Conservation (phyloP, 345 rosid genomes). For the Noccaea bulbosa region DNA sequence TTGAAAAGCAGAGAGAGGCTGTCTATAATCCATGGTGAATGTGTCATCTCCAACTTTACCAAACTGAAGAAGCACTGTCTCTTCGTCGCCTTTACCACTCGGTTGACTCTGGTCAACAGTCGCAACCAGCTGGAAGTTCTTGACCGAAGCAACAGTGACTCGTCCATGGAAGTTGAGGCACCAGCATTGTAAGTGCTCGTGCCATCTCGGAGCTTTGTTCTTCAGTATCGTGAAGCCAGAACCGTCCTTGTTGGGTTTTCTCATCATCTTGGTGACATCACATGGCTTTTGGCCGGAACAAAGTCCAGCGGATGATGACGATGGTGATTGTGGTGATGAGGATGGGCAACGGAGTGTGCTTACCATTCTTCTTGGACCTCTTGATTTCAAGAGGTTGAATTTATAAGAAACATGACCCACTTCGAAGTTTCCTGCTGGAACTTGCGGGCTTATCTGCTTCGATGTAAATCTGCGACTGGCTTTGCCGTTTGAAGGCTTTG, state of each 20-base stretch:
- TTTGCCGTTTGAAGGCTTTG: slow-evolving; percentile 80
- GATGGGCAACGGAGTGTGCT: slow-evolving; percentile 66
- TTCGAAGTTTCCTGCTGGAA: slow-evolving; percentile 87
- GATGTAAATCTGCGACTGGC: slow-evolving; percentile 85
- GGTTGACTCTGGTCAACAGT: slow-evolving; percentile 77
- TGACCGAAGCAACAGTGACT: slow-evolving; percentile 91
- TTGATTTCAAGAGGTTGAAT: slow-evolving; percentile 90
- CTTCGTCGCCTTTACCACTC: slow-evolving; percentile 90
- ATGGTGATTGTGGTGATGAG: slow-evolving; percentile 15
- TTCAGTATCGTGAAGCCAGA: slow-evolving; percentile 55
- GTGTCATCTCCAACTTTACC: slow-evolving; percentile 88
- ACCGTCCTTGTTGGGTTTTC: slow-evolving; percentile 39
- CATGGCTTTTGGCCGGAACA: slow-evolving; percentile 27
- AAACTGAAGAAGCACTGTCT: slow-evolving; percentile 82
- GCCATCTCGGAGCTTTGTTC: slow-evolving; percentile 97
- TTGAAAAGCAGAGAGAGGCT: slow-evolving; percentile 90
- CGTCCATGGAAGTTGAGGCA: slow-evolving; percentile 95
- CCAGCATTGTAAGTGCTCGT: slow-evolving; percentile 95
- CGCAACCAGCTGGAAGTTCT: slow-evolving; percentile 90
- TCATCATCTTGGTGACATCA: slow-evolving; percentile 49
- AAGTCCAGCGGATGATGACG: slow-evolving; percentile 33
- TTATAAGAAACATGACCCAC: slow-evolving; percentile 86
- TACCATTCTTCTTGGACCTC: slow-evolving; percentile 98
- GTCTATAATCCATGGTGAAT: slow-evolving; percentile 93
- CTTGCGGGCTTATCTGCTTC: slow-evolving; percentile 94